These are phyloP conservation scores for Alternaria brassicicola DNA, from an alignment of 2,329 filamentous ascomycete species.

Conservation along the genomic window DNA sequence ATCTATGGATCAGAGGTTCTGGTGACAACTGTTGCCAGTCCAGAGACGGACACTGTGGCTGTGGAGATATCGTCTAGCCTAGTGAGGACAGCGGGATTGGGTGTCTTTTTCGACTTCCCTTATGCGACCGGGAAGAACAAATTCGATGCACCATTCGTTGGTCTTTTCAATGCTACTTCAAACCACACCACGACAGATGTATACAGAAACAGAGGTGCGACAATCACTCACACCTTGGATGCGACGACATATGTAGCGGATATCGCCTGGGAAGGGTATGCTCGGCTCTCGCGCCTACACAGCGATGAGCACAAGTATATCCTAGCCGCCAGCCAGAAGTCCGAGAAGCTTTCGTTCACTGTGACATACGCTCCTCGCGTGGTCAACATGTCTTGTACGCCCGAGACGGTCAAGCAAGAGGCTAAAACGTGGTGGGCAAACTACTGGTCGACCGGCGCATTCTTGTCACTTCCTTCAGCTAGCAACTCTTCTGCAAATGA, in stretches of 20 bases:
- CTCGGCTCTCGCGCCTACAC: slow-evolving; percentile 41
- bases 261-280: slow-evolving; percentile 48
- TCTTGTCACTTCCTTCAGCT: slow-evolving; percentile 56
- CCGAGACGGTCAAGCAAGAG: slow-evolving; percentile 32
- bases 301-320: slow-evolving; percentile 54
- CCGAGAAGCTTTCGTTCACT: slow-evolving; percentile 30
- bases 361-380: slow-evolving; percentile 33
- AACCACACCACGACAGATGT: slow-evolving; percentile 53
- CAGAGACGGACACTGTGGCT: slow-evolving; percentile 55
- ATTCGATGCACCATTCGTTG: slow-evolving; percentile 62
- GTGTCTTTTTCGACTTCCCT: slow-evolving; percentile 61
- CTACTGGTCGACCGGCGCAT: slow-evolving; percentile 60
- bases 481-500: slow-evolving; percentile 54
- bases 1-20: slow-evolving; percentile 50
- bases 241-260: slow-evolving; percentile 52
- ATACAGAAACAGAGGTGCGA: slow-evolving; percentile 39
- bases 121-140: slow-evolving; percentile 57
- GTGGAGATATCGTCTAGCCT: slow-evolving; percentile 53
- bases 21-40: slow-evolving; percentile 55
- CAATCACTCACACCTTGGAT: slow-evolving; percentile 54
- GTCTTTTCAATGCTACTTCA: slow-evolving; percentile 56
- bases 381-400: slow-evolving; percentile 42
- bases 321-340: slow-evolving; percentile 41
- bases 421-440: slow-evolving; percentile 55
- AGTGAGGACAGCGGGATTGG: slow-evolving; percentile 48